phyloP scores from a whole-genome alignment of 768 basidiomycete species.

The Tulasnella sp. region DNA sequence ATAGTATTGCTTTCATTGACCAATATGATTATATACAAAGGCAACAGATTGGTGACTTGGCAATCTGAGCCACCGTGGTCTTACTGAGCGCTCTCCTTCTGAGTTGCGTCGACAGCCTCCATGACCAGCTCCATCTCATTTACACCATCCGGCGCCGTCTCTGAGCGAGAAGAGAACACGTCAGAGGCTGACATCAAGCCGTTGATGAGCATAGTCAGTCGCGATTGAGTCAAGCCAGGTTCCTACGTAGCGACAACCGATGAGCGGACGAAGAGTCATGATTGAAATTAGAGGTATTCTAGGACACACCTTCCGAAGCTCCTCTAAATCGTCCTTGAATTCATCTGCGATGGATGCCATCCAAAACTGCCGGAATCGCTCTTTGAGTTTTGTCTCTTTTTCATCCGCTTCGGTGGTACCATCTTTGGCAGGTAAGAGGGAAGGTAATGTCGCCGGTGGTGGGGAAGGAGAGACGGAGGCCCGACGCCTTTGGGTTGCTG shows the following conservation, averaged over 20 bases:
- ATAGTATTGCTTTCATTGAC: no score
- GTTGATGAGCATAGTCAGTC: slow-evolving; percentile 67
- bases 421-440: slow-evolving; percentile 29
- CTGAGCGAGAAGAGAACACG: slow-evolving; percentile 39
- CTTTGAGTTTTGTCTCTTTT: slow-evolving; percentile 47
- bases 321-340: slow-evolving; percentile 75
- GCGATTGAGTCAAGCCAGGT: slow-evolving; percentile 55
- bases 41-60: no score
- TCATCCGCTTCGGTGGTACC: slow-evolving; percentile 27
- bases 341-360: slow-evolving; percentile 74
- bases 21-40: no score
- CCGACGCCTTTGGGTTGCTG: neutral
- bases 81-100: no score
- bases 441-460: slow-evolving; percentile 42
- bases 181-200: slow-evolving; percentile 72
- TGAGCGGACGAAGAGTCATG: slow-evolving; percentile 23
- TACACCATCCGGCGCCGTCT: slow-evolving; percentile 22
- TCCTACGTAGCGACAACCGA: slow-evolving; percentile 33
- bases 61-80: no score
- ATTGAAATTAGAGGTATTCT: neutral
- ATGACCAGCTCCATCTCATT: slow-evolving; percentile 74
- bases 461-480: slow-evolving; percentile 26
- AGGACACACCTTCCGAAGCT: slow-evolving; percentile 67
- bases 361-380: slow-evolving; percentile 75
- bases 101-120: slow-evolving; percentile 20